Percentiles rank a stretch among this genome's conserved stretches.
Conservation (phyloP, 1,284 basidiomycete genomes). For the Austroboletus novae-zelandiae region DNA sequence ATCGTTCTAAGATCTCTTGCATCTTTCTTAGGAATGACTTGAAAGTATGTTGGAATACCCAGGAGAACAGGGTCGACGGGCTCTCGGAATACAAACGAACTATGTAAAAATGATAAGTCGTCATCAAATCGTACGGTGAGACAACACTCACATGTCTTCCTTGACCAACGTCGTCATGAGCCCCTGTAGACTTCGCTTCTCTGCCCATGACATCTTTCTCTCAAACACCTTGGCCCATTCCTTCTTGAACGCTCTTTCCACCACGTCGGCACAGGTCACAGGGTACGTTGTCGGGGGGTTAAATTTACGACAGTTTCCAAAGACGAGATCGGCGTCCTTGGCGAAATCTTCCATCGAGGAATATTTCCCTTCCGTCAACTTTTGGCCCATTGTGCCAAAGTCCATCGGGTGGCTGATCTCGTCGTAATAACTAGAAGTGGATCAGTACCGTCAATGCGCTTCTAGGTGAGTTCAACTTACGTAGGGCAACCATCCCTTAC, state of each 20-base stretch:
- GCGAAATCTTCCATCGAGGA: conserved; percentile 79
- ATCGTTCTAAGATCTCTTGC: conserved; percentile 88
- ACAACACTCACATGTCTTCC: conserved; percentile 62
- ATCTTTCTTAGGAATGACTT: conserved; percentile 79
- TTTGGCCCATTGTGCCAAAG: conserved; percentile 79
- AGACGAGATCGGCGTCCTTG: conserved; percentile 80
- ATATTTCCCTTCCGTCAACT: conserved; percentile 70
- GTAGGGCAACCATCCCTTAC: conserved; percentile 81
- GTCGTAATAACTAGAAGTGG: conserved; percentile 72
- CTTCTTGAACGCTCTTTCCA: conserved; percentile 77
- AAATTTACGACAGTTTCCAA: conserved; percentile 87
- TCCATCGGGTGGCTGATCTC: conserved; percentile 97
- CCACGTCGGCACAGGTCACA: conserved; percentile 64
- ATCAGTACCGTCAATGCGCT: not conserved
- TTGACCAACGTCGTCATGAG: conserved; percentile 72
- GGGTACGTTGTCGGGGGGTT: conserved; percentile 83
- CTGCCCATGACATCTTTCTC: conserved; percentile 72
- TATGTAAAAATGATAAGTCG: conserved; percentile 26
- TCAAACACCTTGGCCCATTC: conserved; percentile 86
- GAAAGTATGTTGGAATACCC: conserved; percentile 80
- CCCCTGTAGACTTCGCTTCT: conserved; percentile 78
- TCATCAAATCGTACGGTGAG: conserved; percentile 1
- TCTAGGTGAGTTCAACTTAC: conserved; percentile 44
- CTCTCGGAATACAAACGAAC: conserved; percentile 77
- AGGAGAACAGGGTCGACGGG: conserved; percentile 81